Conservation (phyloP, 345 rosid genomes). For the Pistacia vera region DNA sequence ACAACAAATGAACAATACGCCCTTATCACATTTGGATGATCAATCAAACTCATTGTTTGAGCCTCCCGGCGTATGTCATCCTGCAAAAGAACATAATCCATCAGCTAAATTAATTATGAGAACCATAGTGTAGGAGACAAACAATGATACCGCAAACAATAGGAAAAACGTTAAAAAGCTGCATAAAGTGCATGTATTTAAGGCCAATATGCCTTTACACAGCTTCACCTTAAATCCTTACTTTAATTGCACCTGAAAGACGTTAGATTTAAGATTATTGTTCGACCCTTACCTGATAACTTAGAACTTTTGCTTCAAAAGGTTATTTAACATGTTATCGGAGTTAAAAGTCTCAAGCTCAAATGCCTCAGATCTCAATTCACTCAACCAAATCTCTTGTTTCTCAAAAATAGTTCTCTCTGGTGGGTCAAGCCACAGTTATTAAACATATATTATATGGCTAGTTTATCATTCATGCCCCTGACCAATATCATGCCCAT, state of each 20-base stretch:
- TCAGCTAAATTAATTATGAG: constrained; percentile 10
- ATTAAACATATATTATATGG: no score
- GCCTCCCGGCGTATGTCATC: constrained; percentile 95
- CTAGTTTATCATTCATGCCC: background rate
- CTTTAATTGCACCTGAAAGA: background rate
- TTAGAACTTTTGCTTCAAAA: no score
- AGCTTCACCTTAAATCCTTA: background rate
- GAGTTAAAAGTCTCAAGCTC: no score
- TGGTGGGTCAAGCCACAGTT: no score
- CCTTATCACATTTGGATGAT: constrained; percentile 90
- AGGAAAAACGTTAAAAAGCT: background rate
- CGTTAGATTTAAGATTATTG: no score
- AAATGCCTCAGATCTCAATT: no score
- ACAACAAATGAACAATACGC: constrained; percentile 95
- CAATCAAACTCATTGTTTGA: constrained; percentile 96
- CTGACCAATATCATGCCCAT: background rate
- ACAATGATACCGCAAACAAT: background rate
- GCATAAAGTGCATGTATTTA: background rate
- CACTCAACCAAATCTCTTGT: no score
- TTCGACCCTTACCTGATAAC: no score
- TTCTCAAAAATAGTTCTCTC: no score
- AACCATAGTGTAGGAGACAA: background rate
- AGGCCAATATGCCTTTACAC: background rate
- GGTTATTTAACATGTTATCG: no score
- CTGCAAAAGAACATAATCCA: constrained; percentile 39